Evolutionary conservation across 805 yeast species (phyloP).

Genomic region (Cyberlindnera americana): DNA sequence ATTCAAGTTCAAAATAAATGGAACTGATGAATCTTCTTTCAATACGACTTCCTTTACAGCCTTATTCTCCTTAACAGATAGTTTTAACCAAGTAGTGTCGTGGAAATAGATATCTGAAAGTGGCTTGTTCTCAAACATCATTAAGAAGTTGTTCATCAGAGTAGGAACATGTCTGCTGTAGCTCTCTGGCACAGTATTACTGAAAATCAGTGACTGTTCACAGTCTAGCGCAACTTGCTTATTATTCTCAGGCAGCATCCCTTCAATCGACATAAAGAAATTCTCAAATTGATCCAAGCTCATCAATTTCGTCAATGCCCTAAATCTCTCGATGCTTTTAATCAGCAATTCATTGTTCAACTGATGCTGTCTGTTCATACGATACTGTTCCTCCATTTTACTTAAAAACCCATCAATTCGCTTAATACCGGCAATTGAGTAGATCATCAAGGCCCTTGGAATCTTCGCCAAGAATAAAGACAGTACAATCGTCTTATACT

Average conservation of each 20-base stretch:
- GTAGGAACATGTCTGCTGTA: slow-evolving; percentile 17
- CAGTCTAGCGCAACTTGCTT: slow-evolving; percentile 18
- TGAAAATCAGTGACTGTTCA: slow-evolving; percentile 27
- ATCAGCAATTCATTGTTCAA: slow-evolving; percentile 52
- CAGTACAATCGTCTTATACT: slow-evolving; percentile 40
- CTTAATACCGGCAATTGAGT: slow-evolving; percentile 63
- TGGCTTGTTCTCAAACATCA: slow-evolving; percentile 1
- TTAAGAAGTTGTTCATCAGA: slow-evolving; percentile 5
- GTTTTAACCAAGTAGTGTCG: slow-evolving; percentile 62
- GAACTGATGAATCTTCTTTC: slow-evolving; percentile 30
- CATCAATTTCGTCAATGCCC: slow-evolving; percentile 32
- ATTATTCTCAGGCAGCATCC: slow-evolving; percentile 18
- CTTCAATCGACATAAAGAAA: slow-evolving; percentile 55
- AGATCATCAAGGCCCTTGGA: slow-evolving; percentile 62
- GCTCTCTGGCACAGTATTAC: slow-evolving; percentile 24
- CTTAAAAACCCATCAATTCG: slow-evolving; percentile 38
- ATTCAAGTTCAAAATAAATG: slow-evolving; percentile 31
- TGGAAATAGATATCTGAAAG: slow-evolving; percentile 35
- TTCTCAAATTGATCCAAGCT: slow-evolving; percentile 53
- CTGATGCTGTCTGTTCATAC: slow-evolving; percentile 7
- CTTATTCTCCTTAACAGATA: slow-evolving; percentile 27
- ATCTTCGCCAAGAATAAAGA: slow-evolving; percentile 66
- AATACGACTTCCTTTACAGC: slow-evolving; percentile 35
- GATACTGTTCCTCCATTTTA: slow-evolving; percentile 22
- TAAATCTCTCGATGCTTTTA: slow-evolving; percentile 40